Conservation (phyloP, 2,329 filamentous ascomycete genomes). For the Blastomyces parvus region DNA sequence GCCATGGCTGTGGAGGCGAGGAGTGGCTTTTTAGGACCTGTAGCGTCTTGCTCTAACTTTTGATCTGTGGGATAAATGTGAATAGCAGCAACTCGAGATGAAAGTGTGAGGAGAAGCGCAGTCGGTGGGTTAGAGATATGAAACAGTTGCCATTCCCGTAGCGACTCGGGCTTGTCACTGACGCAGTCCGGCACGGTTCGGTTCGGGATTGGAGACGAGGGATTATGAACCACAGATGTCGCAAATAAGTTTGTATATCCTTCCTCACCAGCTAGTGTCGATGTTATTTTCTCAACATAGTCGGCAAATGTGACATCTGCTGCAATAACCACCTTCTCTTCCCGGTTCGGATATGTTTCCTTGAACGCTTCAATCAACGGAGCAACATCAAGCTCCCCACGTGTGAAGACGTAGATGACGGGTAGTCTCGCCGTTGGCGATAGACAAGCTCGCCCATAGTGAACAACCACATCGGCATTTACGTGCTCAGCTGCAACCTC, state of each 20-base stretch:
- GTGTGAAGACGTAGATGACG: slow-evolving; percentile 84
- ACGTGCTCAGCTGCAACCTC: slow-evolving; percentile 94
- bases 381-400: slow-evolving; percentile 55
- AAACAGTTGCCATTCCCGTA: slow-evolving; percentile 66
- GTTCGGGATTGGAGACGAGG: slow-evolving; percentile 74
- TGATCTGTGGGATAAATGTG: slow-evolving; percentile 61
- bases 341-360: slow-evolving; percentile 55
- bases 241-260: slow-evolving; percentile 65
- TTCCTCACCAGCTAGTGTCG: slow-evolving; percentile 41
- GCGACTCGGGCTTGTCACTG: slow-evolving; percentile 35
- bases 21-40: slow-evolving; percentile 34
- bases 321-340: slow-evolving; percentile 63
- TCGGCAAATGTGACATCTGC: slow-evolving; percentile 81
- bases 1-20: slow-evolving; percentile 45
- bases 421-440: slow-evolving; percentile 81
- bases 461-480: slow-evolving; percentile 79
- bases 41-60: slow-evolving; percentile 15
- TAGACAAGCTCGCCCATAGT: slow-evolving; percentile 86
- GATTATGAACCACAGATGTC: slow-evolving; percentile 67
- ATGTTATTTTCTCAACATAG: slow-evolving; percentile 55
- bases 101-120: slow-evolving; percentile 75
- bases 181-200: slow-evolving; percentile 54
- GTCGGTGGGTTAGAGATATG: slow-evolving; percentile 74
- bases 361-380: slow-evolving; percentile 53
- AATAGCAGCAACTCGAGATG: slow-evolving; percentile 67